These are phyloP conservation scores for Cadophora luteo-olivacea DNA, from an alignment of 2,329 filamentous ascomycete species.

Conservation along the genomic window DNA sequence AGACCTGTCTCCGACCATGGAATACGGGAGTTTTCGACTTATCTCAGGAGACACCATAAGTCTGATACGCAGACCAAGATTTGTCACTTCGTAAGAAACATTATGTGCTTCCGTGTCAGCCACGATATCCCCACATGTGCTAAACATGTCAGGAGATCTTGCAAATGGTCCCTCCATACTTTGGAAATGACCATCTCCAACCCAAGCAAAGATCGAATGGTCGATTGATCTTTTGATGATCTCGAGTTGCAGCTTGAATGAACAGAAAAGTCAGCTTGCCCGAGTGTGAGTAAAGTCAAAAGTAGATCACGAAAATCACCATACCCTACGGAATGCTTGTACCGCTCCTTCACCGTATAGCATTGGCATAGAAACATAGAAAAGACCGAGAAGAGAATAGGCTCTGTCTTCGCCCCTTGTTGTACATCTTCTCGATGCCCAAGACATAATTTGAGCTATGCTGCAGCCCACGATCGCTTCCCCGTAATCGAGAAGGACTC, in stretches of 20 bases:
- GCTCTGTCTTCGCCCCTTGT: constrained; percentile 7
- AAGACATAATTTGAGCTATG: constrained; percentile 8
- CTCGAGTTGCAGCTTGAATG: neutral
- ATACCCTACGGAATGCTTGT: constrained; percentile 2
- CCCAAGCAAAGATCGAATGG: constrained; percentile 11
- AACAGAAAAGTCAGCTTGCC: neutral
- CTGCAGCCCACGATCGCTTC: neutral
- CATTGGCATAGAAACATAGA: neutral
- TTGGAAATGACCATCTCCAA: neutral
- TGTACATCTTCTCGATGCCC: constrained; percentile 8
- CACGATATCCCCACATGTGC: neutral
- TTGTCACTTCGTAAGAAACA: constrained; percentile 1
- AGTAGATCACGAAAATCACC: neutral
- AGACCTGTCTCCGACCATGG: too few relatives aligned
- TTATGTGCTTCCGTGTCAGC: neutral
- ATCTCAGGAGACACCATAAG: neutral
- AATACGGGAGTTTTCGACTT: neutral
- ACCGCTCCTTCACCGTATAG: constrained; percentile 1
- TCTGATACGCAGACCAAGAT: constrained; percentile 4
- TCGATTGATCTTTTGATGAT: constrained; percentile 3
- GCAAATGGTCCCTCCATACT: neutral
- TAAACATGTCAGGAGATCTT: neutral
- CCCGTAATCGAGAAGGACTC: neutral
- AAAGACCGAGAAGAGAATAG: constrained; percentile 4
- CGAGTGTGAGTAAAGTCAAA: neutral